A percentile compares a stretch with the other conserved stretches of the same genome.
Conservation (phyloP, 2,329 filamentous ascomycete species). For the Colletotrichum kahawae region DNA sequence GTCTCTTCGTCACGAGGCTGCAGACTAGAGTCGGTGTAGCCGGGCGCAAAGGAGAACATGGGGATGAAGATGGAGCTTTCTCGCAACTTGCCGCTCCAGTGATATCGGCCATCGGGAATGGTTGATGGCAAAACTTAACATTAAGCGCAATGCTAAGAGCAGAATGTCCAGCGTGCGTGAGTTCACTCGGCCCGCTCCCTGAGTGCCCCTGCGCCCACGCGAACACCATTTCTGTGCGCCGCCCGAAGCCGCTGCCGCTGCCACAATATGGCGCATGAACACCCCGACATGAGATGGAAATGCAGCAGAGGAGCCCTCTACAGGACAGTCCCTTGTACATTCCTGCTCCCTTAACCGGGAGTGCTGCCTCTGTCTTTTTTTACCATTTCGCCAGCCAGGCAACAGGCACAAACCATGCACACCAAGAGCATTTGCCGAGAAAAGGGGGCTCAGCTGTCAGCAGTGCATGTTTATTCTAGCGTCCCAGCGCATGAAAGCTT, state of each 20-base stretch:
- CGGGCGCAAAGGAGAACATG: not conserved
- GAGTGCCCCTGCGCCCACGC: not conserved
- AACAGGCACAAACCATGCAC: not conserved
- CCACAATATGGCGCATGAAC: constrained; percentile 5
- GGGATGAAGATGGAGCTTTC: not conserved
- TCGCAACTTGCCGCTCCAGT: not conserved
- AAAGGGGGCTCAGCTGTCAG: not conserved
- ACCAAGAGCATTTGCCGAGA: not conserved
- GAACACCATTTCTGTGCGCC: not conserved
- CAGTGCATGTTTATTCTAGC: not conserved
- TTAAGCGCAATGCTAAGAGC: not conserved
- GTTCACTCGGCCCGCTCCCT: not conserved
- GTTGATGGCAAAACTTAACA: not conserved
- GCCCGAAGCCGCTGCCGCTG: not conserved
- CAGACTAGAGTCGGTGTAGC: not conserved
- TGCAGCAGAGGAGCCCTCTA: not conserved
- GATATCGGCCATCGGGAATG: not conserved
- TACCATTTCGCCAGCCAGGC: not conserved
- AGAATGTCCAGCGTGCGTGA: not conserved
- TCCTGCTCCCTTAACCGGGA: not conserved
- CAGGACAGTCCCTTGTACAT: not conserved
- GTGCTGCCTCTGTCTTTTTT: not conserved
- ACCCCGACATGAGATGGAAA: not conserved
- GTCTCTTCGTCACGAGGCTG: not conserved
- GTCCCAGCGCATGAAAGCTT: not conserved